phyloP scores from a whole-genome alignment of 2,329 filamentous ascomycete genomes.

The Fusarium mangiferae region DNA sequence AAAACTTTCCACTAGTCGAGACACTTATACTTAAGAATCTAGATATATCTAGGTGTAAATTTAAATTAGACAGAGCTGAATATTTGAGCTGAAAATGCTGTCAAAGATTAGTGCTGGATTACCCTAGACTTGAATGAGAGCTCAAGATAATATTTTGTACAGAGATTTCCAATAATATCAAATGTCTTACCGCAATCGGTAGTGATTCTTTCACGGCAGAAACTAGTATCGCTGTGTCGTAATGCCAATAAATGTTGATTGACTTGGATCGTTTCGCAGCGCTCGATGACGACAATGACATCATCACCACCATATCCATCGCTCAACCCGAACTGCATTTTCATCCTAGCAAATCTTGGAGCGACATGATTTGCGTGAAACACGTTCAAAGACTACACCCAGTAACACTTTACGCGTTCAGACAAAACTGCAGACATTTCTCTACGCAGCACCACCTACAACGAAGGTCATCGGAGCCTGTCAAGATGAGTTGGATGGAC shows the following conservation, averaged over 20 bases:
- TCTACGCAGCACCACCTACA: neutral
- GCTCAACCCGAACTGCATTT: neutral
- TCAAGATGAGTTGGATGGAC: constrained; percentile 56
- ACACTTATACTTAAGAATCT: rapidly evolving
- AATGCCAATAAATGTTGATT: neutral
- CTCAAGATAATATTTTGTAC: rapidly evolving
- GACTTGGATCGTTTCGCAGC: no score
- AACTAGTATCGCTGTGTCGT: neutral
- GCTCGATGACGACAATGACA: constrained; percentile 36
- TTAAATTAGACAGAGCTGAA: no score
- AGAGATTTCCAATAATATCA: rapidly evolving
- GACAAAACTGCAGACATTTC: neutral
- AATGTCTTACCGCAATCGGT: rapidly evolving
- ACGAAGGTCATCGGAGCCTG: neutral
- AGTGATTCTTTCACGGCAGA: neutral
- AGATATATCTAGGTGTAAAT: no score
- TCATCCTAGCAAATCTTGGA: neutral
- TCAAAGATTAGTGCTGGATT: rapidly evolving
- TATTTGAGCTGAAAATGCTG: rapidly evolving
- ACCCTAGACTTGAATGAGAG: neutral
- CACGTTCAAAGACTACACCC: rapidly evolving
- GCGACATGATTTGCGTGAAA: neutral
- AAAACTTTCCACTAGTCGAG: rapidly evolving
- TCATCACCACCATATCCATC: neutral
- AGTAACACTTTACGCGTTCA: rapidly evolving